Evolutionary conservation across 164 flowering plant species (phyloP).

Genomic region (Kingdonia uniflora): DNA sequence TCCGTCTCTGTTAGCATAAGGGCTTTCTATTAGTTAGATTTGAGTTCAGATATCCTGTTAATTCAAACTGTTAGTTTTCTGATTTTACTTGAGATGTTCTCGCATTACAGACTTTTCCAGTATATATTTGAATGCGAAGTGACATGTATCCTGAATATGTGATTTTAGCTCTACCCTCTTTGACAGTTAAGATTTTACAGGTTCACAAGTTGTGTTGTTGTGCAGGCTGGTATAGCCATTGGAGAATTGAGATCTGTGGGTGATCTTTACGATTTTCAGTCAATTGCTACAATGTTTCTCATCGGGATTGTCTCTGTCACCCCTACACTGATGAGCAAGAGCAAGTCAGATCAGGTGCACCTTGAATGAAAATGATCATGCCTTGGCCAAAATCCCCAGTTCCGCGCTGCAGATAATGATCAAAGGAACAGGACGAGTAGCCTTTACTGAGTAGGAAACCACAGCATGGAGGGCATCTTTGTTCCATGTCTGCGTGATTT

Average conservation of each 20-base stretch:
- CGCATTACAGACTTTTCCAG: not conserved
- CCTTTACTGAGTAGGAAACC: too few species aligned
- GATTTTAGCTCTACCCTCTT: not conserved
- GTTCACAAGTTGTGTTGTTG: not conserved
- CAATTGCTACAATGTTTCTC: constrained; percentile 74
- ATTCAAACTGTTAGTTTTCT: not conserved
- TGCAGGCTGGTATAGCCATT: constrained; percentile 90
- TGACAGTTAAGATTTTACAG: not conserved
- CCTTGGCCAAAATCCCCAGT: too few species aligned
- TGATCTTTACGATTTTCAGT: constrained; percentile 80
- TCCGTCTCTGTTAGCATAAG: too few species aligned
- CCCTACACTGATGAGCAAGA: constrained; percentile 70
- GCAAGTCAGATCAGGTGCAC: constrained; percentile 8
- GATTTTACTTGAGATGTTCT: not conserved
- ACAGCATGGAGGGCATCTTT: too few species aligned
- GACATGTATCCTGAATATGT: not conserved
- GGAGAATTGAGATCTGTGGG: constrained; percentile 73
- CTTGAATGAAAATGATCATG: not conserved
- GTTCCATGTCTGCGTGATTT: too few species aligned
- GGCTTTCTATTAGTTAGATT: too few species aligned
- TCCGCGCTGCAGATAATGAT: too few species aligned
- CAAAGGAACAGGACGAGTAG: too few species aligned
- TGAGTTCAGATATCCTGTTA: too few species aligned
- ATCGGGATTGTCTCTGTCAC: constrained; percentile 70
- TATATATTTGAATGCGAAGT: not conserved